These are phyloP conservation scores for Suillus placidus DNA, from an alignment of 768 basidiomycete genomes.

Conservation along the genomic window DNA sequence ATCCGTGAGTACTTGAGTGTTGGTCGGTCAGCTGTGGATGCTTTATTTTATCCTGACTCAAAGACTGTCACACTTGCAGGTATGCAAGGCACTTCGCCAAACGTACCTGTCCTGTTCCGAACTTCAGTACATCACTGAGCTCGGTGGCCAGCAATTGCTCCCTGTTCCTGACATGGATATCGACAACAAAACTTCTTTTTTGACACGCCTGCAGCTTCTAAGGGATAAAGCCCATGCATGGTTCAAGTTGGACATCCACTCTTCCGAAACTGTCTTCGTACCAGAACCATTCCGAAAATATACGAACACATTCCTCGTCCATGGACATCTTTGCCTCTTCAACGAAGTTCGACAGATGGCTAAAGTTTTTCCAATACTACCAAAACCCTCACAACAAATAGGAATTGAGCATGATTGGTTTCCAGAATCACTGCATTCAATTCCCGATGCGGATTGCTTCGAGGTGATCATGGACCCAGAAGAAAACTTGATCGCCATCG, in stretches of 20 bases:
- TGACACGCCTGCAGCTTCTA: background rate
- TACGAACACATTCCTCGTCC: background rate
- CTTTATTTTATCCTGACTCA: background rate
- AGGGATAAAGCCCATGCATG: too few relatives aligned
- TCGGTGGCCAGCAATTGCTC: background rate
- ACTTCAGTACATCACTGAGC: too few relatives aligned
- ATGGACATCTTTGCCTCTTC: conserved; percentile 1
- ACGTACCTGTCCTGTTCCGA: background rate
- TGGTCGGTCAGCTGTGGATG: background rate
- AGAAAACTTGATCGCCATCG: background rate
- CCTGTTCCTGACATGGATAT: background rate
- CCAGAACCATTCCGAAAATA: too few relatives aligned
- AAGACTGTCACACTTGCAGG: background rate
- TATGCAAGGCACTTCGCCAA: conserved; percentile 2
- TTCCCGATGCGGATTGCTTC: background rate
- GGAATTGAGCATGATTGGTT: background rate
- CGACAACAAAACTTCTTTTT: background rate
- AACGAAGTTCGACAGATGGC: background rate
- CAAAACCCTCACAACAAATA: background rate
- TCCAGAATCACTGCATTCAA: background rate
- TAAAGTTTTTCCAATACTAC: background rate
- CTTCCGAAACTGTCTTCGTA: too few relatives aligned
- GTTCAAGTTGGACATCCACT: too few relatives aligned
- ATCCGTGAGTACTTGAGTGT: background rate
- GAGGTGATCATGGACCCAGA: background rate